Conservation (phyloP, 2,329 filamentous ascomycete species). For the Sclerotinia spermophila region DNA sequence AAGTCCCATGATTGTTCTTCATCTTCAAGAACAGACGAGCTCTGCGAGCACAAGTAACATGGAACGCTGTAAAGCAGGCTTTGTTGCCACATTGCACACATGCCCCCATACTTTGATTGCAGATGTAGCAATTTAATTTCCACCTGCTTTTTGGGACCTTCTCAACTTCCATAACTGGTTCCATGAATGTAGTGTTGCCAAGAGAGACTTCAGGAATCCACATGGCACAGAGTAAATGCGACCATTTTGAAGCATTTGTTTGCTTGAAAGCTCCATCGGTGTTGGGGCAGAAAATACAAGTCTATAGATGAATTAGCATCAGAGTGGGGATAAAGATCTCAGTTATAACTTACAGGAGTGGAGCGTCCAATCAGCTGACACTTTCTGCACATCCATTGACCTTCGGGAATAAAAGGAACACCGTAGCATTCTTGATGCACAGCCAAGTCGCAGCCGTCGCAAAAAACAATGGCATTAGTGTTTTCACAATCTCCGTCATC, state of each 20-base stretch:
- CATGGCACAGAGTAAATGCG: conserved; percentile 91
- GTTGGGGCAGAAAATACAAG: conserved; percentile 97
- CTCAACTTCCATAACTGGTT: conserved; percentile 95
- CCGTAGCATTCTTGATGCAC: conserved; percentile 99
- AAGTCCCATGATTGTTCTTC: conserved; percentile 82
- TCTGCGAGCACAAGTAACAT: conserved; percentile 89
- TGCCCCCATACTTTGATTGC: conserved; percentile 94
- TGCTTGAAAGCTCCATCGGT: conserved; percentile 98
- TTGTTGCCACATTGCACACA: conserved; percentile 99
- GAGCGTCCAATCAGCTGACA: conserved; percentile 93
- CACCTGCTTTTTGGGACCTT: conserved; percentile 93
- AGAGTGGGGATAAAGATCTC: not conserved
- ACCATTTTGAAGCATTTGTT: conserved; percentile 94
- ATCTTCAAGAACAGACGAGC: conserved; percentile 89
- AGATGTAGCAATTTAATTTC: conserved; percentile 94
- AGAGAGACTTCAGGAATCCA: conserved; percentile 98
- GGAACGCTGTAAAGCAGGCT: conserved; percentile 93
- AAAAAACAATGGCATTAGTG: conserved; percentile 98
- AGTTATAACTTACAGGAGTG: conserved; percentile 62
- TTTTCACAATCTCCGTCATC: conserved; percentile 99
- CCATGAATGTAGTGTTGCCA: conserved; percentile 96
- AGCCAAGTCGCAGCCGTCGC: conserved; percentile 93
- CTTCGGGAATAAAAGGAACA: conserved; percentile 96
- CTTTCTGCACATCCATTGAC: conserved; percentile 96
- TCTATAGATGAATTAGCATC: conserved; percentile 45